A percentile compares a stretch with the other conserved stretches of the same genome.
Conservation (phyloP, 495 filamentous ascomycete genomes). For the Daldinia grandis region DNA sequence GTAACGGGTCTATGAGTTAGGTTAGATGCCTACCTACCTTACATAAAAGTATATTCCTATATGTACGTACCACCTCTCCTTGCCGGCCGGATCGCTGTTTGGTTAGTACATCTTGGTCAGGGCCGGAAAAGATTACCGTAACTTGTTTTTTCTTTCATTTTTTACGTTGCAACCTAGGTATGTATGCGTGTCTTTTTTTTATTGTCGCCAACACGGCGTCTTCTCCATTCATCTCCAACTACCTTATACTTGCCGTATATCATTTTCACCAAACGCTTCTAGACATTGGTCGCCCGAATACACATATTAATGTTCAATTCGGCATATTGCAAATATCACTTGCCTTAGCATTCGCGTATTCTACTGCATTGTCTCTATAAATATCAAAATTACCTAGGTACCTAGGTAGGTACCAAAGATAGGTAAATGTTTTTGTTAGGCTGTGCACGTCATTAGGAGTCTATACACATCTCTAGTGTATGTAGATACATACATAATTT, state of each 20-base stretch:
- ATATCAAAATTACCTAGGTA: background rate
- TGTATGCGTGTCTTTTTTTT: constrained; percentile 27
- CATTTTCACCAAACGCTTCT: constrained; percentile 4
- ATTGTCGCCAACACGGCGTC: constrained; percentile 1
- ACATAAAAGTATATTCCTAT: constrained; percentile 1
- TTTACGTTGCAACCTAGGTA: constrained; percentile 11
- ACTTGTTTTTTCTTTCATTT: background rate
- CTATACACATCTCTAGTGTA: too few relatives aligned
- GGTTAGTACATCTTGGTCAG: background rate
- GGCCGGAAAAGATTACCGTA: constrained; percentile 2
- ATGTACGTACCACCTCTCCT: background rate
- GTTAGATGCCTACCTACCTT: too few relatives aligned
- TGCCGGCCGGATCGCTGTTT: background rate
- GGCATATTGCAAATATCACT: constrained; percentile 25
- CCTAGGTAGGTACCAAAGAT: background rate
- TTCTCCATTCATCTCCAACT: constrained; percentile 18
- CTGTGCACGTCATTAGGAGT: constrained; percentile 23
- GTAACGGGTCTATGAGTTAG: background rate
- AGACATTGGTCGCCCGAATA: constrained; percentile 4
- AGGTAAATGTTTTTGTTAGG: background rate
- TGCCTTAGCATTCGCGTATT: constrained; percentile 21
- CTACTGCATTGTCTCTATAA: constrained; percentile 4
- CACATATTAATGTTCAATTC: constrained; percentile 24
- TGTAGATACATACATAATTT: background rate
- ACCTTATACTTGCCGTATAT: background rate